Conservation (phyloP, 345 rosid species). For the Syzygium oleosum region DNA sequence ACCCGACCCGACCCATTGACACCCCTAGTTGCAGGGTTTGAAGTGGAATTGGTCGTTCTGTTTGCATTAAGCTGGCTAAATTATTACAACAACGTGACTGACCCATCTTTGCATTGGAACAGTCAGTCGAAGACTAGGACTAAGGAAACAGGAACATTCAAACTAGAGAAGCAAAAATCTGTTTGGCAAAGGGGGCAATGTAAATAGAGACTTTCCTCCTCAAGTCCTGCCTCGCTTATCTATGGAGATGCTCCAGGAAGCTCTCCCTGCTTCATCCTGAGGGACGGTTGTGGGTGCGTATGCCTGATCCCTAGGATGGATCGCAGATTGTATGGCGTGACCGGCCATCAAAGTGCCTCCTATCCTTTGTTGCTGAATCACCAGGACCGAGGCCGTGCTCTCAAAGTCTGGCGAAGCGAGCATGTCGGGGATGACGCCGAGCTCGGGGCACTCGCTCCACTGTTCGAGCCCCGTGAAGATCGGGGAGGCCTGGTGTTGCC, state of each 20-base stretch:
- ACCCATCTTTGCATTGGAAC: background rate
- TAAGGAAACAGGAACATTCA: background rate
- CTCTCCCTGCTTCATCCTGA: background rate
- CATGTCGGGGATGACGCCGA: conserved; percentile 35
- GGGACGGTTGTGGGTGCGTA: background rate
- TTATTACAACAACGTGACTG: background rate
- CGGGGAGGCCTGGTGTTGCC: conserved; percentile 12
- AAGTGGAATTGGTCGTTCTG: too few relatives aligned
- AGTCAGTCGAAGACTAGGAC: background rate
- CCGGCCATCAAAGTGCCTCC: conserved; percentile 1
- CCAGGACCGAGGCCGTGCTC: conserved; percentile 20
- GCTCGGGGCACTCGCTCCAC: conserved; percentile 46
- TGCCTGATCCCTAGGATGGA: background rate
- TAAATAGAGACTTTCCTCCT: background rate
- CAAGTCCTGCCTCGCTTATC: background rate
- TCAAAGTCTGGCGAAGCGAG: conserved; percentile 28
- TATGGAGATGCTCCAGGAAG: background rate
- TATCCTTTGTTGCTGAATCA: conserved; percentile 19
- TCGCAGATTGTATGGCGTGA: background rate
- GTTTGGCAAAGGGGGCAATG: background rate
- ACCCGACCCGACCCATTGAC: too few relatives aligned
- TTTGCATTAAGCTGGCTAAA: background rate
- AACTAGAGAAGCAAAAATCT: background rate
- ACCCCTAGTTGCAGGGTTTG: too few relatives aligned
- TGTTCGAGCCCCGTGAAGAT: conserved; percentile 24